These are phyloP conservation scores for Populus tremula DNA, from an alignment of 345 rosid genomes.

Conservation along the genomic window DNA sequence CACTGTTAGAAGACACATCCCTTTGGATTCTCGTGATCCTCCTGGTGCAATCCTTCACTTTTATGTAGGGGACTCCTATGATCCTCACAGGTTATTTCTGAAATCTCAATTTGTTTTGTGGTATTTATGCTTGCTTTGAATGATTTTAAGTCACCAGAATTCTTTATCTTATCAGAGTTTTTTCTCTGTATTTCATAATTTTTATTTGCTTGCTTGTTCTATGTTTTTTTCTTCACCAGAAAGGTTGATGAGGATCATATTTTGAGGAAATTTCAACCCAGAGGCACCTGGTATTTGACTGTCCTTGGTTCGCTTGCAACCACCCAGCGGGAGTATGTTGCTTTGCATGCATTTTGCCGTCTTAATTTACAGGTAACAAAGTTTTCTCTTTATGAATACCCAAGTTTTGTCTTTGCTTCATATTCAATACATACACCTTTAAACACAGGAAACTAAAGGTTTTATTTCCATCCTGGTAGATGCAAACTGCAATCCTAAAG, in stretches of 20 bases:
- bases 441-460: background rate
- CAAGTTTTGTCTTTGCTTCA: background rate
- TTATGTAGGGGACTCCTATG: conserved; percentile 82
- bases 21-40: conserved; percentile 92
- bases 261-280: conserved; percentile 78
- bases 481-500: conserved; percentile 91
- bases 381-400: background rate
- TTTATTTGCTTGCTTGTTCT: background rate
- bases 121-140: background rate
- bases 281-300: conserved; percentile 82
- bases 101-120: conserved; percentile 6
- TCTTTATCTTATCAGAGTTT: background rate
- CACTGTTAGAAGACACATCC: conserved; percentile 84
- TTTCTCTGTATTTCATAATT: background rate
- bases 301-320: conserved; percentile 99
- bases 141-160: background rate
- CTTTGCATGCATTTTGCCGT: conserved; percentile 94
- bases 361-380: conserved; percentile 79
- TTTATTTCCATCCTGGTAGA: conserved; percentile 38
- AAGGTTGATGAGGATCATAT: conserved; percentile 79
- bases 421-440: background rate
- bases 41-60: conserved; percentile 97
- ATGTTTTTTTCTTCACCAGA: conserved; percentile 34
- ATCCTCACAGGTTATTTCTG: conserved; percentile 51
- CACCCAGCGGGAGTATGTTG: conserved; percentile 97